These are phyloP conservation scores for Ceriops tagal DNA, from an alignment of 345 rosid genomes.

Conservation along the genomic window DNA sequence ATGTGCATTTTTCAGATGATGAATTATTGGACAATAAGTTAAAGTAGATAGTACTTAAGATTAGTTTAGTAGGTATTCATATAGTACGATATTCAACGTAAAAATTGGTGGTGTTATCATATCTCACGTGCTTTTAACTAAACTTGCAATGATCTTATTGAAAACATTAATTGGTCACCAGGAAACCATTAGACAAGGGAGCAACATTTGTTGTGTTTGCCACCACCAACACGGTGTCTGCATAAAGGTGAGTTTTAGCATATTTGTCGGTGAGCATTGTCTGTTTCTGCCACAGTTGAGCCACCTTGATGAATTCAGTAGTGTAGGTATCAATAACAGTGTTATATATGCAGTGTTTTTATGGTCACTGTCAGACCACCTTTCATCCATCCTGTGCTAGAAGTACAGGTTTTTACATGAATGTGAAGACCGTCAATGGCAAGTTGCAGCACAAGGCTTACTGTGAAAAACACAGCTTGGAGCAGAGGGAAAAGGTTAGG, in stretches of 20 bases:
- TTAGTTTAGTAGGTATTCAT: too few relatives aligned
- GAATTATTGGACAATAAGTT: too few relatives aligned
- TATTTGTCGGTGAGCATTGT: not conserved
- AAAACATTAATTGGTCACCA: slow-evolving; percentile 14
- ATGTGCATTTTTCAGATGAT: slow-evolving; percentile 27
- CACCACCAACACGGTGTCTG: slow-evolving; percentile 63
- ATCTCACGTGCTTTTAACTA: too few relatives aligned
- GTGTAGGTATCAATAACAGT: too few relatives aligned
- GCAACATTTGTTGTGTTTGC: slow-evolving; percentile 63
- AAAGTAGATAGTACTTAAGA: too few relatives aligned
- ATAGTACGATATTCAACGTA: too few relatives aligned
- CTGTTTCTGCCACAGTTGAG: not conserved
- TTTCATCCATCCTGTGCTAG: slow-evolving; percentile 97
- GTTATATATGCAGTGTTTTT: slow-evolving; percentile 63
- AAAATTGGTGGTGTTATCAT: too few relatives aligned
- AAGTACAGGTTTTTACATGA: slow-evolving; percentile 77
- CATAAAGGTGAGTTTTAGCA: slow-evolving; percentile 51
- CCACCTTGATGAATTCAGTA: too few relatives aligned
- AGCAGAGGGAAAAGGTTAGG: slow-evolving; percentile 80
- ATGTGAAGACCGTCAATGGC: slow-evolving; percentile 51
- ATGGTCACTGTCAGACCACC: slow-evolving; percentile 83
- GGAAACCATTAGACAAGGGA: slow-evolving; percentile 58
- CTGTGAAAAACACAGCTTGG: slow-evolving; percentile 85
- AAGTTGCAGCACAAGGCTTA: slow-evolving; percentile 89
- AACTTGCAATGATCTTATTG: too few relatives aligned